Conservation (phyloP, 202 grass and related monocot species). For the Schoenoplectus triqueter region DNA sequence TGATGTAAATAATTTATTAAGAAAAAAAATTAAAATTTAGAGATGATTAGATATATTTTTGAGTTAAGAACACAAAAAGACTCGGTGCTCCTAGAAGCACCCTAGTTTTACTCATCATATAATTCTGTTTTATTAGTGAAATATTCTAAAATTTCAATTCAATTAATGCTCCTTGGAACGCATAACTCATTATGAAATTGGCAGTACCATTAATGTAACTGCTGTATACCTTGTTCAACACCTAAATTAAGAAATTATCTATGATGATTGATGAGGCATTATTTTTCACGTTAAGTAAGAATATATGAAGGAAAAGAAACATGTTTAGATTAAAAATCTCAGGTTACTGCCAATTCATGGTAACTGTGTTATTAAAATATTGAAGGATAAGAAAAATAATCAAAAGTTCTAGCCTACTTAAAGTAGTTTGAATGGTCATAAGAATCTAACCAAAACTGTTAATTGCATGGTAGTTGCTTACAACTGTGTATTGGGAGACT, state of each 20-base stretch:
- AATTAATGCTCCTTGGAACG: too few relatives aligned
- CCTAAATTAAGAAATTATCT: background rate
- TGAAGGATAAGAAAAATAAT: background rate
- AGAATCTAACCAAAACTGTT: constrained; percentile 30
- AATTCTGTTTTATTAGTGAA: too few relatives aligned
- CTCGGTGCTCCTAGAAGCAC: too few relatives aligned
- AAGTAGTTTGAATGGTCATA: constrained; percentile 30
- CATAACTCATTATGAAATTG: background rate
- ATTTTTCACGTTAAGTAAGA: background rate
- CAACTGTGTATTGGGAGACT: background rate
- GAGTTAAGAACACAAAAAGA: too few relatives aligned
- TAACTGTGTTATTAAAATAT: constrained; percentile 1
- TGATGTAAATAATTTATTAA: too few relatives aligned
- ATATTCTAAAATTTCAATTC: too few relatives aligned
- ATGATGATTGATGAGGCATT: background rate
- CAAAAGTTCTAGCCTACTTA: constrained; percentile 18
- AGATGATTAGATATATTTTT: too few relatives aligned
- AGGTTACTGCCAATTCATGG: background rate
- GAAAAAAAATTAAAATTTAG: too few relatives aligned
- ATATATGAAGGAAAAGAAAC: background rate
- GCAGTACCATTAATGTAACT: background rate
- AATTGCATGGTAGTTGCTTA: constrained; percentile 5
- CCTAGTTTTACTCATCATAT: too few relatives aligned
- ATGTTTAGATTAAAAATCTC: background rate
- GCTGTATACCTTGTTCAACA: background rate